Evolutionary conservation across 345 rosid species (phyloP), one percentile per base, ranked within the genome.

Genomic region (Isatis tinctoria): DNA sequence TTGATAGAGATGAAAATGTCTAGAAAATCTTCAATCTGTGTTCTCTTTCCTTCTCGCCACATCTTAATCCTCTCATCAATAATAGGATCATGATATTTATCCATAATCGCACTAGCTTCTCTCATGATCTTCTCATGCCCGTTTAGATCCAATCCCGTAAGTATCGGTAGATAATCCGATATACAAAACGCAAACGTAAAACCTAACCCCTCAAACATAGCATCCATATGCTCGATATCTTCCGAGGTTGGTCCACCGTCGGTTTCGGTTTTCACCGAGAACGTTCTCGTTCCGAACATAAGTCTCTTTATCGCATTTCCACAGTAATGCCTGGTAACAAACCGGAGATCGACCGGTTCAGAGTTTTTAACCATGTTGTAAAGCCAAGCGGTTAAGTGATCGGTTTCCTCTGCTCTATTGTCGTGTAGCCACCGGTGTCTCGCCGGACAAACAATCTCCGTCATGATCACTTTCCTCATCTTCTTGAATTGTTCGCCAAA

Each of bases 181-280:
- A 79, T 12, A 39, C 76, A 65, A 18, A 74, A 79, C 14, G 82
- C 79, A 60, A 74, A 74, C 10, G 74, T 65, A 60, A 69, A 65
- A 24, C 72, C 68, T 59, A 79, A 67, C 4, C 62, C 79, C 4
- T 70, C 72, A 4, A 79, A 74, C 75, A 74, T 70, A 54, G 60
- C 86, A 2, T 79, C 63, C 16, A 84, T 75, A 72, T 83, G 83
- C 44, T 80, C 80, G 2, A 69, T 78, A 58, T 83, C 89, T 44
- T 83, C 85, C 13, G 48, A 10, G 2, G 83, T 78, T 0, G 83
- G 85, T 6, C 83, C 82, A 37, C 83, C 85, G 20, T 82, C 49
- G 16, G 32, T 27, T 48, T 30, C 48, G 4, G 70, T 69, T 35
- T 56, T 70, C n/a, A n/a, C 66, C 30, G 74, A 49, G 18, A 76